phyloP scores from a whole-genome alignment of 805 yeast genomes.

The Metschnikowia sp. region DNA sequence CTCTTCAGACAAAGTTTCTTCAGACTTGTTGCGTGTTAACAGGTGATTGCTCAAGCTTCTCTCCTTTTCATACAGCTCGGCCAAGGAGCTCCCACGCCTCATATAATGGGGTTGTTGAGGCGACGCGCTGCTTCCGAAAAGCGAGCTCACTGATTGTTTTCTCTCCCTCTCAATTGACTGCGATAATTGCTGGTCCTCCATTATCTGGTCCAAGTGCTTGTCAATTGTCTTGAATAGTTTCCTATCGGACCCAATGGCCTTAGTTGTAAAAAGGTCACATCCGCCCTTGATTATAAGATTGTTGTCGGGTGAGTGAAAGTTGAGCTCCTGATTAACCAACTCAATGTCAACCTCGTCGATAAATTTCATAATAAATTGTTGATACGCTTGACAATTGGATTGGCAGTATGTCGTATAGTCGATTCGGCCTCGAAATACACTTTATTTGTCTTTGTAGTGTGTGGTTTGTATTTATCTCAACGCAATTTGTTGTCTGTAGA shows the following conservation, averaged over 20 bases:
- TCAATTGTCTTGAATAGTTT: constrained; percentile 86
- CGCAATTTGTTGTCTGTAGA: neutral
- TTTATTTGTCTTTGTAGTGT: too few relatives aligned
- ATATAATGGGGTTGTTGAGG: constrained; percentile 23
- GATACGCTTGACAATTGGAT: too few relatives aligned
- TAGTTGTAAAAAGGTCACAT: constrained; percentile 91
- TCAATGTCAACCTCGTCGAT: constrained; percentile 94
- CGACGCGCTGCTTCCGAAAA: constrained; percentile 38
- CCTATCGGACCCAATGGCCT: constrained; percentile 86
- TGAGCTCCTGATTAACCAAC: constrained; percentile 77
- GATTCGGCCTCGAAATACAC: neutral
- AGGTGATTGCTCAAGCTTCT: constrained; percentile 27
- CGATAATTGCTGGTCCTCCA: constrained; percentile 43
- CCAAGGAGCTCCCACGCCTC: constrained; percentile 24
- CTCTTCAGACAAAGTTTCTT: constrained; percentile 5
- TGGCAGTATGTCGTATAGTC: too few relatives aligned
- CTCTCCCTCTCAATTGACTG: constrained; percentile 38
- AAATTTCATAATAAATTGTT: constrained; percentile 46
- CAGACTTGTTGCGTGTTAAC: constrained; percentile 21
- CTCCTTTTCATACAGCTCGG: constrained; percentile 21
- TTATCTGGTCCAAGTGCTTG: constrained; percentile 61
- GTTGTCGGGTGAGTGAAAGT: constrained; percentile 39
- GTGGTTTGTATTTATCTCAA: too few relatives aligned
- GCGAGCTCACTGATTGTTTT: constrained; percentile 32
- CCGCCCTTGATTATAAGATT: constrained; percentile 68